Evolutionary conservation across 768 basidiomycete species (phyloP), one percentile per base, ranked within the genome.

Genomic region (Coprinopsis sp.): DNA sequence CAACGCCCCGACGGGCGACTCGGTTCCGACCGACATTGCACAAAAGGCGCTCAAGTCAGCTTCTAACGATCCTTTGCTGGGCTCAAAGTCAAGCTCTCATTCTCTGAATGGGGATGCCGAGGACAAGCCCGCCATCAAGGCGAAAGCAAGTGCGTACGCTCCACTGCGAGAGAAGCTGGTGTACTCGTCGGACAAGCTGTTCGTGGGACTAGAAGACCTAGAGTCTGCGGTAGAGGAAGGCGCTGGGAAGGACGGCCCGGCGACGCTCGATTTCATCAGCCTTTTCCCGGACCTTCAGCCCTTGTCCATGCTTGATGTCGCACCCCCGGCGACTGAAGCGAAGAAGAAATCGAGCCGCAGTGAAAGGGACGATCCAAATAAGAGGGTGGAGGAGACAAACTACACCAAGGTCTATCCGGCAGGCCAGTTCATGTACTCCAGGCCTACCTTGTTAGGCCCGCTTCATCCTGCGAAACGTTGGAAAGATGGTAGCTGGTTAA

Each of bases 241-340:
- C 18, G 41, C 54, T 18, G 54, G 58, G 22, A 51, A 37, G 12
- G 18, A 25, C 13, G 48, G 58, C n/a, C 33, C 51, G 25, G 62
- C 62, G 45, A 57, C 8, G 59, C 71, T 37, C 34, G 81, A 82
- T 51, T 67, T 85, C 21, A 73, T 77, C 2, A 74, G 78, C 25
- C 78, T 97, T 33, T 96, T 96, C 61, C 91, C 93, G 0, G 95
- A 96, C 46, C 74, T 95, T 10, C 77, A 78, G 27, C 76, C 81
- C 10, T 69, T 80, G 31, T 69, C 67, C 10, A 67, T 88, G 43
- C 65, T 79, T 25, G 82, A 84, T 44, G 54, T 76, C 50, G 52
- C 71, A 55, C 60, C 65, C 16, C 54, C 62, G n/a, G 53, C 55
- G 25, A 39, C 54, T 3, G 47, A 59, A 59, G 58, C 56, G 11